These are phyloP conservation scores for Trametes pubescens DNA, from an alignment of 1,284 basidiomycete genomes.

Conservation along the genomic window DNA sequence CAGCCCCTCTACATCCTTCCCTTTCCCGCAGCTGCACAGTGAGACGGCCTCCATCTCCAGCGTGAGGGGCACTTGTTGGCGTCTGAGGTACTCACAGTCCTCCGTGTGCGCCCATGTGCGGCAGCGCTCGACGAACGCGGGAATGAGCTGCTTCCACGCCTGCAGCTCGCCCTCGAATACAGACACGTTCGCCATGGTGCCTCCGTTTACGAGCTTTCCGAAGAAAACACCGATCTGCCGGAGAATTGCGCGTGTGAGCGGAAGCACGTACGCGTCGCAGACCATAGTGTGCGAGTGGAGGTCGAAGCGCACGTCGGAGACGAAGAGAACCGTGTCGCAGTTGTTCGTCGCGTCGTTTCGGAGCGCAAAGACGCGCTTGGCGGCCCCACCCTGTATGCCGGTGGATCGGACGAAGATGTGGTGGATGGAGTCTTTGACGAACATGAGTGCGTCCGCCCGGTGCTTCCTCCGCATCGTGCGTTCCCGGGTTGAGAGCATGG, in stretches of 20 bases:
- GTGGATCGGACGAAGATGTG: constrained; percentile 41
- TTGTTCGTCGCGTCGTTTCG: constrained; percentile 29
- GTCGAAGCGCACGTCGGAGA: constrained; percentile 53
- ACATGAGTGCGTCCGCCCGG: constrained; percentile 37
- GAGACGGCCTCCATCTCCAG: constrained; percentile 44
- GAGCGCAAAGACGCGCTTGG: constrained; percentile 43
- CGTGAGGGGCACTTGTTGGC: constrained; percentile 41
- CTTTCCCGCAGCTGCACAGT: constrained; percentile 59
- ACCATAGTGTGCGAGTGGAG: constrained; percentile 53
- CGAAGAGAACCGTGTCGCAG: constrained; percentile 48
- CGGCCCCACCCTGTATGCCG: constrained; percentile 30
- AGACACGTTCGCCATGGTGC: constrained; percentile 27
- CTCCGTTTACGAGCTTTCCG: constrained; percentile 16
- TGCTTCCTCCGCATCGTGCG: constrained; percentile 31
- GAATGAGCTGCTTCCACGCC: constrained; percentile 57
- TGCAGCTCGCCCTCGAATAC: constrained; percentile 41
- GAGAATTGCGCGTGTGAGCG: constrained; percentile 41
- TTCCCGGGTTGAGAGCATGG: constrained; percentile 45
- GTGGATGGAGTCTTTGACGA: constrained; percentile 46
- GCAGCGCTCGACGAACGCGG: constrained; percentile 58
- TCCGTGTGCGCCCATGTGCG: constrained; percentile 56
- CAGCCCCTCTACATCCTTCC: constrained; percentile 48
- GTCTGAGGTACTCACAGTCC: constrained; percentile 52
- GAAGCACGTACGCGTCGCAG: constrained; percentile 52
- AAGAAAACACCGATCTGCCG: constrained; percentile 27